Percentiles rank a stretch among this genome's conserved stretches.
Evolutionary conservation across 2,329 filamentous ascomycete species (phyloP).

Genomic region (Thelonectria discophora): DNA sequence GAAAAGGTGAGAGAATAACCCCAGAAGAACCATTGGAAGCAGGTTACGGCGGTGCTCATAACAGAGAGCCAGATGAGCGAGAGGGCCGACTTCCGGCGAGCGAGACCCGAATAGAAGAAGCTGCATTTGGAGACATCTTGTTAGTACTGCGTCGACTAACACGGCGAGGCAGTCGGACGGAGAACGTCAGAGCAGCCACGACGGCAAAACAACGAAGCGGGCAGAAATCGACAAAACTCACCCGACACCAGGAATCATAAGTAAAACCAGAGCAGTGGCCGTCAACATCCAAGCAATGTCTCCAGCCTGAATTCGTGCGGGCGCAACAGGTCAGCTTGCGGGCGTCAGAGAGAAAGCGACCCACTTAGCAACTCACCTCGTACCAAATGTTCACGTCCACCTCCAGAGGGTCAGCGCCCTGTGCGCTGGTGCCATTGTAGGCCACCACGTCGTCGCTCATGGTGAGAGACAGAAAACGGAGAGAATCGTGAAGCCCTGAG

Average conservation of each 20-base stretch:
- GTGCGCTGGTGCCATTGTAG: constrained; percentile 71
- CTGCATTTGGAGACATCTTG: constrained; percentile 41
- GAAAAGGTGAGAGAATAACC: constrained; percentile 86
- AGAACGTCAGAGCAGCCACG: not conserved
- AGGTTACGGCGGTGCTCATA: constrained; percentile 84
- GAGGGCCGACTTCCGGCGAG: constrained; percentile 86
- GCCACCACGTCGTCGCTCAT: constrained; percentile 55
- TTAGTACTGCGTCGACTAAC: constrained; percentile 12
- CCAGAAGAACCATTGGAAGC: constrained; percentile 97
- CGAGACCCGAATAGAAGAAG: constrained; percentile 94
- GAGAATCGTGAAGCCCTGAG: constrained; percentile 6
- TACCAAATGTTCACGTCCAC: constrained; percentile 83
- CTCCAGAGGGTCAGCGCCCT: constrained; percentile 73
- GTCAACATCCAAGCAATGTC: constrained; percentile 88
- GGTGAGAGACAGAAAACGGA: not conserved
- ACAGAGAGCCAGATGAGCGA: constrained; percentile 91
- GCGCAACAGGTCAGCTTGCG: constrained; percentile 43
- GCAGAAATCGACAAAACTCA: constrained; percentile 46
- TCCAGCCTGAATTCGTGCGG: constrained; percentile 65
- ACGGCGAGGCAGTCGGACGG: not conserved
- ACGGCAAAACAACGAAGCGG: constrained; percentile 3
- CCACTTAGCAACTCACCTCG: constrained; percentile 60
- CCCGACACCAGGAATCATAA: constrained; percentile 94
- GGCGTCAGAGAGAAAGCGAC: constrained; percentile 32
- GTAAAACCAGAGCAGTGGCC: constrained; percentile 81